A percentile compares a stretch with the other conserved stretches of the same genome.
Evolutionary conservation across 306 rosid species (phyloP).

Genomic region (Bauhinia variegata): DNA sequence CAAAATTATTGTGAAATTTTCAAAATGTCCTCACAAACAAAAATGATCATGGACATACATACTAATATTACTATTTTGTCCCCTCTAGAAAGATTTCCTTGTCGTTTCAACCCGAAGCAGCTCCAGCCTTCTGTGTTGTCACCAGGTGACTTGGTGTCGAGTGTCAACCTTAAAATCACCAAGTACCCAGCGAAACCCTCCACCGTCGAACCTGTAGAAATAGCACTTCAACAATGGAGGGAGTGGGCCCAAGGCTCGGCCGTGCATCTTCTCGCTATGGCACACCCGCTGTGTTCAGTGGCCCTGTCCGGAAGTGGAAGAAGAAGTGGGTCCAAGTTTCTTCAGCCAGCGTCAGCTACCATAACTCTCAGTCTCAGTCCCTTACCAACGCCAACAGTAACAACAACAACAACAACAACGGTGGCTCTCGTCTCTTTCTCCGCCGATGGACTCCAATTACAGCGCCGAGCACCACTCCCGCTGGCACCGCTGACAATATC

Average conservation of each 20-base stretch:
- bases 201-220: background rate
- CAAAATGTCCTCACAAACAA: no score
- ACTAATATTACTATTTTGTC: no score
- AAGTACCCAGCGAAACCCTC: constrained; percentile 6
- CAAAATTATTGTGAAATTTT: no score
- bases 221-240: constrained; percentile 62
- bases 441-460: constrained; percentile 94
- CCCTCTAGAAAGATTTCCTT: no score
- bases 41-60: no score
- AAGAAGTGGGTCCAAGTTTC: constrained; percentile 93
- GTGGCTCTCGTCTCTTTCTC: constrained; percentile 68
- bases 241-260: constrained; percentile 81
- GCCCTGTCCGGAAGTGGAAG: constrained; percentile 96
- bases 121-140: no score
- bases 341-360: constrained; percentile 44
- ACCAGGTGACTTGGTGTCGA: no score
- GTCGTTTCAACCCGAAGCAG: no score
- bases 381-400: constrained; percentile 42
- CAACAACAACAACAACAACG: constrained; percentile 25
- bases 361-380: constrained; percentile 45
- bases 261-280: constrained; percentile 95
- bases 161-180: no score
- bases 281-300: constrained; percentile 81
- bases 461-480: constrained; percentile 26
- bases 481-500: constrained; percentile 9